Conservation (phyloP, 2,329 filamentous ascomycete genomes). For the Cercospora sojina region DNA sequence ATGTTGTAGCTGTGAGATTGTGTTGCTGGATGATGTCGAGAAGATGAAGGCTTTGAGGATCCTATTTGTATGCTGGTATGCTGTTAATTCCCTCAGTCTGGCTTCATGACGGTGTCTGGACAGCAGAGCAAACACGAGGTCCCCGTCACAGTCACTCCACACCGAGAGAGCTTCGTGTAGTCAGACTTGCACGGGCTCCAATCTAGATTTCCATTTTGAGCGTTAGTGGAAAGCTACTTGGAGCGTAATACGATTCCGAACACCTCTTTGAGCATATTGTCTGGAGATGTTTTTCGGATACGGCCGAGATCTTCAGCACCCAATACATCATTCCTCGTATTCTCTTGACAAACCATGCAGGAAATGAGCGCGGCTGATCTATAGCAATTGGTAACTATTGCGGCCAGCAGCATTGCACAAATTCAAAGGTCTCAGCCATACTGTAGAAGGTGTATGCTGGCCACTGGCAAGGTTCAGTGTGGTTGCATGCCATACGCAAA, state of each 20-base stretch:
- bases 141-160: background rate
- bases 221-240: background rate
- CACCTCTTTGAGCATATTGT: background rate
- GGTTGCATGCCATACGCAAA: background rate
- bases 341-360: background rate
- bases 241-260: background rate
- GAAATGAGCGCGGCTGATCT: background rate
- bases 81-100: background rate
- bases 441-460: background rate
- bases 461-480: background rate
- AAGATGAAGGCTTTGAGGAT: background rate
- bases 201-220: background rate
- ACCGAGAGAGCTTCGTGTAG: background rate
- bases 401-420: background rate
- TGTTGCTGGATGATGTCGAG: conserved; percentile 6
- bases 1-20: background rate
- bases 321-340: background rate
- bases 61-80: background rate
- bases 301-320: background rate
- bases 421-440: background rate
- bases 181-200: background rate
- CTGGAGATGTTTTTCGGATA: background rate
- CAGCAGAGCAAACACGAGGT: background rate
- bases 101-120: background rate
- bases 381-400: background rate